A percentile compares a stretch with the other conserved stretches of the same genome.
phyloP scores from a whole-genome alignment of 306 rosid species.

The Malus asiatica region DNA sequence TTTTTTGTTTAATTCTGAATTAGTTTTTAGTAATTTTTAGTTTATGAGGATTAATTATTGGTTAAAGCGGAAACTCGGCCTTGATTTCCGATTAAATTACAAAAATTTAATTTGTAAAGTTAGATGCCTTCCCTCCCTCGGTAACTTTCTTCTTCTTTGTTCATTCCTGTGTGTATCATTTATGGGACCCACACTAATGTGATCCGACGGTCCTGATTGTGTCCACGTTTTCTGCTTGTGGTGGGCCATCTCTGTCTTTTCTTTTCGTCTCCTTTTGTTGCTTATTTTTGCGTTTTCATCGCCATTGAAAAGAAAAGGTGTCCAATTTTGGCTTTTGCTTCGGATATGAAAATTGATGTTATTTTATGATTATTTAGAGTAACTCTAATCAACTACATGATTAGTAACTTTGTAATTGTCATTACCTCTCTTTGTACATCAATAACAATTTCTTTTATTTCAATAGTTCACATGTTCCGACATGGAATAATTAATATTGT shows the following conservation, averaged over 20 bases:
- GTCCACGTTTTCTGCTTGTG: too few species aligned
- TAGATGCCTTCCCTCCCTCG: not conserved
- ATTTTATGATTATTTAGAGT: not conserved
- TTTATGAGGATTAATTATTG: not conserved
- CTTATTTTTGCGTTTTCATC: not conserved
- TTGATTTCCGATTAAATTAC: conserved; percentile 16
- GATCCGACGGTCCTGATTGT: not conserved
- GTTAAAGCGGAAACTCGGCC: conserved; percentile 28
- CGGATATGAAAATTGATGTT: not conserved
- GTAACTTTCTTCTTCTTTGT: not conserved
- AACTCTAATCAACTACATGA: not conserved
- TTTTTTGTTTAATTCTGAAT: not conserved
- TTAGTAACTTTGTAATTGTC: not conserved
- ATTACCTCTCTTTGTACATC: not conserved
- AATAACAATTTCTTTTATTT: too few species aligned
- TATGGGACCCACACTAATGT: not conserved
- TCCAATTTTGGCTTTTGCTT: not conserved
- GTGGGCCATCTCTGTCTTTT: not conserved
- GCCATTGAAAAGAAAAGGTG: not conserved
- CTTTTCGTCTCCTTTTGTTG: not conserved
- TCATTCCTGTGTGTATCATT: not conserved
- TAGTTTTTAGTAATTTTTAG: not conserved
- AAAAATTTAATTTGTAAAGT: not conserved
- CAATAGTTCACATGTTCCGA: too few species aligned
- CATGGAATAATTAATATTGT: too few species aligned